phyloP scores from a whole-genome alignment of 1,284 basidiomycete genomes.

The Puccinia novopanici region DNA sequence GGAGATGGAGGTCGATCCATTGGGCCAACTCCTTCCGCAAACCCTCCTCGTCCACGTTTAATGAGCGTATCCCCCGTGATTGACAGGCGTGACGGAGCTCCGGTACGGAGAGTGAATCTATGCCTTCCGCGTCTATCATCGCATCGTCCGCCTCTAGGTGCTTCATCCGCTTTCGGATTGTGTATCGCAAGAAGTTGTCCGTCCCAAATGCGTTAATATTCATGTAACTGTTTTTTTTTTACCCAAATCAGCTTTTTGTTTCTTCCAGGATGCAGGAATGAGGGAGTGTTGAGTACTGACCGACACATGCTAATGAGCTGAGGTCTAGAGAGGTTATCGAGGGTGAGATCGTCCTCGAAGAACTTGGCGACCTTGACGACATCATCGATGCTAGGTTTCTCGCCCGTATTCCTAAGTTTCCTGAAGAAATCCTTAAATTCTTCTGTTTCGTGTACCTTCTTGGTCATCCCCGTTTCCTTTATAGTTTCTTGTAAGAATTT shows the following conservation, averaged over 20 bases:
- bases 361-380: slow-evolving; percentile 92
- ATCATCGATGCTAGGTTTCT: slow-evolving; percentile 82
- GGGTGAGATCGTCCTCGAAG: slow-evolving; percentile 94
- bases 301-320: slow-evolving; percentile 96
- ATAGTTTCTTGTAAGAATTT: slow-evolving; percentile 99
- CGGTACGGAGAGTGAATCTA: slow-evolving; percentile 81
- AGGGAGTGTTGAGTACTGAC: slow-evolving; percentile 52
- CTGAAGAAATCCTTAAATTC: slow-evolving; percentile 99
- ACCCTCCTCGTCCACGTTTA: slow-evolving; percentile 65
- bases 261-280: not conserved
- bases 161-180: slow-evolving; percentile 81
- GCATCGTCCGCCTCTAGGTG: slow-evolving; percentile 87
- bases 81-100: slow-evolving; percentile 93
- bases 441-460: slow-evolving; percentile 85
- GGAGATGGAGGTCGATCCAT: slow-evolving; percentile 91
- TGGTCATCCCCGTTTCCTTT: slow-evolving; percentile 80
- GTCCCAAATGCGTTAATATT: slow-evolving; percentile 97
- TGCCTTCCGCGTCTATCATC: slow-evolving; percentile 82
- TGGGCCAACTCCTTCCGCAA: slow-evolving; percentile 84
- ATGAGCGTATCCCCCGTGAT: slow-evolving; percentile 86
- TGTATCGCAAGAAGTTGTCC: slow-evolving; percentile 94
- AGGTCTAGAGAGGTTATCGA: slow-evolving; percentile 95
- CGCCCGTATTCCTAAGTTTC: slow-evolving; percentile 91
- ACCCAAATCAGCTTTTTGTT: not conserved
- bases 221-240: slow-evolving; percentile 69